Evolutionary conservation across 2,329 filamentous ascomycete genomes (phyloP).

Genomic region (Trichoderma sp.): DNA sequence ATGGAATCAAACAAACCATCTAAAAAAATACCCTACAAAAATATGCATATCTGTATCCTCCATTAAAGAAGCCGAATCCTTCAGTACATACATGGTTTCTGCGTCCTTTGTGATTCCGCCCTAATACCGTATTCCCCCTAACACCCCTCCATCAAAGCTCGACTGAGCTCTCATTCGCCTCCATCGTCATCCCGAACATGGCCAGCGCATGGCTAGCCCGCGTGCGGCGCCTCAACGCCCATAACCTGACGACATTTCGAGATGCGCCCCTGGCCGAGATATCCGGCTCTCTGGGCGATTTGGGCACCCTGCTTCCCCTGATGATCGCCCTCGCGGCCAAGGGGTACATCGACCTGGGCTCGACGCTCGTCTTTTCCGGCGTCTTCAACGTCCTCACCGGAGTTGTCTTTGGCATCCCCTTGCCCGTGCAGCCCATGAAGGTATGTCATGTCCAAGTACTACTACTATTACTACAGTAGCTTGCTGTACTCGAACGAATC

Average conservation of each 20-base stretch:
- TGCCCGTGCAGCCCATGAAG: constrained; percentile 89
- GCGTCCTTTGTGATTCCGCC: background rate
- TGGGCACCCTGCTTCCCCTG: constrained; percentile 85
- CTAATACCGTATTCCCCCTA: background rate
- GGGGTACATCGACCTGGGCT: constrained; percentile 74
- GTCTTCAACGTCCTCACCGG: constrained; percentile 84
- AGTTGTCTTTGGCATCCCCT: constrained; percentile 76
- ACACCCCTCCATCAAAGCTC: background rate
- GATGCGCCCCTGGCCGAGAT: constrained; percentile 63
- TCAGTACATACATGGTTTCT: background rate
- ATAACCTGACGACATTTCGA: constrained; percentile 50
- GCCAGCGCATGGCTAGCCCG: constrained; percentile 28
- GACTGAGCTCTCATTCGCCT: background rate
- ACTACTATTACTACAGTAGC: background rate
- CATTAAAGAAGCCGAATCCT: background rate
- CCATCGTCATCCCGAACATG: constrained; percentile 21
- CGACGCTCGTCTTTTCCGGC: constrained; percentile 85
- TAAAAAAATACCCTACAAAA: background rate
- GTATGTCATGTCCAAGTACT: constrained; percentile 31
- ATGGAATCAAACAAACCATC: background rate
- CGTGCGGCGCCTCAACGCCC: constrained; percentile 37
- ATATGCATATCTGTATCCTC: background rate
- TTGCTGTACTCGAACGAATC: background rate
- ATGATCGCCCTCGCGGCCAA: constrained; percentile 82
- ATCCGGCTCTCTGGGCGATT: constrained; percentile 81